These are phyloP conservation scores for Curvularia sp. DNA, from an alignment of 2,329 filamentous ascomycete genomes.

Conservation along the genomic window DNA sequence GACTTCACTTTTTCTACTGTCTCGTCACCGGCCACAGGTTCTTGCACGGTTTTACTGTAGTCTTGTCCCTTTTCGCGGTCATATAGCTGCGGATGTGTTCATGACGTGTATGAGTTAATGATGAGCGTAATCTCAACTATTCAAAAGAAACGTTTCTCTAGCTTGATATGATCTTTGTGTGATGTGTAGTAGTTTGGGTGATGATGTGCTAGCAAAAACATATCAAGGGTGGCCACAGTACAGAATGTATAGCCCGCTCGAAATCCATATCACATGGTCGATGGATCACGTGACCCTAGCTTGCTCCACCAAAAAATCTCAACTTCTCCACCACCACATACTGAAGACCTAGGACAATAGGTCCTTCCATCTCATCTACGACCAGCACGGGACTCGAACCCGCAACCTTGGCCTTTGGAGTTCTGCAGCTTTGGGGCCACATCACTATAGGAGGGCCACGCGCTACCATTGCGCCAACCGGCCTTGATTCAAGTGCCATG, in stretches of 20 bases:
- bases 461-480: constrained; percentile 51
- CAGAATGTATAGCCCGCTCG: background rate
- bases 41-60: constrained; percentile 25
- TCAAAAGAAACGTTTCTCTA: constrained; percentile 7
- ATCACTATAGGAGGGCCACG: constrained; percentile 42
- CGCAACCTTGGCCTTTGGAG: constrained; percentile 45
- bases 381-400: constrained; percentile 49
- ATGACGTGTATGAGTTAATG: constrained; percentile 39
- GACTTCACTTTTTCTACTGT: constrained; percentile 9
- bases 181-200: background rate
- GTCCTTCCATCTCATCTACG: constrained; percentile 14
- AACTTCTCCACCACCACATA: background rate
- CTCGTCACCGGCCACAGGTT: constrained; percentile 21
- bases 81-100: constrained; percentile 27
- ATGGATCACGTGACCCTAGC: background rate
- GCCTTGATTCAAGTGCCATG: constrained; percentile 22
- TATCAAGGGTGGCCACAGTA: background rate
- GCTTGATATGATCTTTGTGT: background rate
- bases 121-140: constrained; percentile 23
- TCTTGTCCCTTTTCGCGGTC: constrained; percentile 32
- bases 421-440: background rate
- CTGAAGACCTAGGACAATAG: too few species aligned
- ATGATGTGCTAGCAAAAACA: background rate
- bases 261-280: too few species aligned
- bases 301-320: background rate